These are phyloP conservation scores for Phytophthora pini DNA, from an alignment of 352 stramenopile genomes.

Conservation along the genomic window DNA sequence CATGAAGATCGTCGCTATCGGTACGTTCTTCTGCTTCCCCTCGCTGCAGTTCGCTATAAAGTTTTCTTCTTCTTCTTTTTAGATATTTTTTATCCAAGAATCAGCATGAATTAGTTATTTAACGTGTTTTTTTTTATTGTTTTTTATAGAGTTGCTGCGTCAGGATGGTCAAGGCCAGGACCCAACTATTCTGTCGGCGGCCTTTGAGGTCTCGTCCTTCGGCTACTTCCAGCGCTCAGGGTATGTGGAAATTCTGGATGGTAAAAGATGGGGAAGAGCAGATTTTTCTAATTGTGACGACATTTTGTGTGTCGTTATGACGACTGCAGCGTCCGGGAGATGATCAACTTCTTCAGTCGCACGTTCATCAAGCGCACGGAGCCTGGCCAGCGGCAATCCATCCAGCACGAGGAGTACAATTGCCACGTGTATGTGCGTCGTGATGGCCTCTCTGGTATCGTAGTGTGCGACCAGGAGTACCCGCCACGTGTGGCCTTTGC, in stretches of 20 bases:
- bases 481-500: slow-evolving; percentile 98
- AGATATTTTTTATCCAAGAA: neutral
- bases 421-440: slow-evolving; percentile 98
- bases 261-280: neutral
- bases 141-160: slow-evolving; percentile 65
- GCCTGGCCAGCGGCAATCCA: slow-evolving; percentile 96
- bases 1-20: slow-evolving; percentile 91
- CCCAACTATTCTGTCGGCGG: slow-evolving; percentile 67
- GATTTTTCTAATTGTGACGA: no score
- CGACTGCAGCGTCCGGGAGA: slow-evolving; percentile 93
- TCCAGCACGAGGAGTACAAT: slow-evolving; percentile 99
- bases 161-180: slow-evolving; percentile 67
- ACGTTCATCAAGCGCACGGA: slow-evolving; percentile 98
- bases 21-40: slow-evolving; percentile 42
- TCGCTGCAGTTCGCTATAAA: neutral
- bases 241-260: slow-evolving; percentile 29
- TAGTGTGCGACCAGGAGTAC: slow-evolving; percentile 99
- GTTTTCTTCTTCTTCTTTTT: neutral
- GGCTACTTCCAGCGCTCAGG: slow-evolving; percentile 88
- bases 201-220: slow-evolving; percentile 84
- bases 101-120: neutral
- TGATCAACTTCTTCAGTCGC: slow-evolving; percentile 99
- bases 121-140: slow-evolving; percentile 7
- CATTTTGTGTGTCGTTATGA: neutral
- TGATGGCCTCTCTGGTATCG: slow-evolving; percentile 96